phyloP scores from a whole-genome alignment of 2,329 filamentous ascomycete species.

The Fusarium napiforme region DNA sequence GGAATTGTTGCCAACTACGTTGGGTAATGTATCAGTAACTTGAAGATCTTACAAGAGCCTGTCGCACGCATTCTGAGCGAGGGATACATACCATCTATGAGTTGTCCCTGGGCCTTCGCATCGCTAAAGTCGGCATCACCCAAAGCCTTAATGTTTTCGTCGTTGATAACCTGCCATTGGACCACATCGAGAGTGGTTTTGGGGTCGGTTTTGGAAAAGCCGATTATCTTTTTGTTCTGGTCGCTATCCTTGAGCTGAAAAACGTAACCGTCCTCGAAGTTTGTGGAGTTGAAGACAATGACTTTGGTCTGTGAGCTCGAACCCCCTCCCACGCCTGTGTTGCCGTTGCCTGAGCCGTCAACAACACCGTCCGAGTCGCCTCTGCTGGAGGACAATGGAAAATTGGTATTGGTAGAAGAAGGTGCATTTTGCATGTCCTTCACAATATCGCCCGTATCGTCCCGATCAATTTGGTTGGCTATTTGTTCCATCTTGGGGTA shows the following conservation, averaged over 20 bases:
- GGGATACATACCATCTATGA: slow-evolving; percentile 1
- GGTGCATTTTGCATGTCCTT: not conserved
- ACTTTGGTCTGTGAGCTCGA: not conserved
- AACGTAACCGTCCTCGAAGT: not conserved
- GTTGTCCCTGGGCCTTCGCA: not conserved
- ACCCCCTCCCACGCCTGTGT: not conserved
- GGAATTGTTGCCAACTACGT: not conserved
- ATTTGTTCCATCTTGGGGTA: slow-evolving; percentile 23
- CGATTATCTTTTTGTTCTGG: not conserved
- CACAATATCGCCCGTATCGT: not conserved
- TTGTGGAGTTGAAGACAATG: not conserved
- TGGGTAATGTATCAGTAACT: not conserved
- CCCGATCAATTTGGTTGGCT: not conserved
- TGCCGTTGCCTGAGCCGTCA: not conserved
- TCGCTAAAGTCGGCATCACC: not conserved
- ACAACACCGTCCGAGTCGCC: not conserved
- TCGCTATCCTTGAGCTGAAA: not conserved
- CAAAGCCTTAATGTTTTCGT: not conserved
- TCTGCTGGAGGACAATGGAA: not conserved
- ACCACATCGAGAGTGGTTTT: not conserved
- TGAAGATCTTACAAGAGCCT: not conserved
- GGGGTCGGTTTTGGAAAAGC: not conserved
- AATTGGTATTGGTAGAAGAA: not conserved
- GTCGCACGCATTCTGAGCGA: not conserved
- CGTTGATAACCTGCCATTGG: not conserved